Percentiles rank a stretch among this genome's conserved stretches.
Conservation (phyloP, 2,329 filamentous ascomycete genomes). For the Ophiostoma australiae region DNA sequence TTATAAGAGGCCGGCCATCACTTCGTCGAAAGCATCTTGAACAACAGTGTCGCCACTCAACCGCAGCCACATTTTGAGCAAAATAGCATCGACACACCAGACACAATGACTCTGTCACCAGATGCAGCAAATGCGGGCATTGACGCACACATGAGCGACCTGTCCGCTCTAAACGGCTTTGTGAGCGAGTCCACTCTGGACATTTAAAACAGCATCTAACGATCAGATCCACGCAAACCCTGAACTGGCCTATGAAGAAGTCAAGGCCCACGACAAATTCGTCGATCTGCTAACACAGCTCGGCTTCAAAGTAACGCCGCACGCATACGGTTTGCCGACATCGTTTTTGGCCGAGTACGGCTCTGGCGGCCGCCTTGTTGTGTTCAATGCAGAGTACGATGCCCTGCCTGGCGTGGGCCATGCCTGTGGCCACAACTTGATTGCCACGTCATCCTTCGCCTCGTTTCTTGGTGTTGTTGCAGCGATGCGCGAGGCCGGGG, state of each 20-base stretch:
- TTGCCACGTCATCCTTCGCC: slow-evolving; percentile 37
- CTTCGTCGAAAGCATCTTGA: not conserved
- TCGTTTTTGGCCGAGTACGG: slow-evolving; percentile 41
- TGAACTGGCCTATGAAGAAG: slow-evolving; percentile 48
- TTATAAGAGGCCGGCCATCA: not conserved
- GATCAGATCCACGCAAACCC: slow-evolving; percentile 39
- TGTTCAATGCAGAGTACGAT: slow-evolving; percentile 32
- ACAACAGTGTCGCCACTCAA: not conserved
- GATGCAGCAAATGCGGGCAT: slow-evolving; percentile 14
- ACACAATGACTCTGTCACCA: slow-evolving; percentile 10
- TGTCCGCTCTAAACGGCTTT: slow-evolving; percentile 18
- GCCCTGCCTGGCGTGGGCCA: slow-evolving; percentile 38
- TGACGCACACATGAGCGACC: slow-evolving; percentile 18
- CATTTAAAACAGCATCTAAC: not conserved
- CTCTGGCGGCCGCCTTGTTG: slow-evolving; percentile 24
- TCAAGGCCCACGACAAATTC: slow-evolving; percentile 47
- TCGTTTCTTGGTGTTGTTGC: slow-evolving; percentile 36
- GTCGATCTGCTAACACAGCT: slow-evolving; percentile 40
- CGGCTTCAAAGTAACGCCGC: slow-evolving; percentile 43
- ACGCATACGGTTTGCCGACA: slow-evolving; percentile 49
- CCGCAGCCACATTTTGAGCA: not conserved
- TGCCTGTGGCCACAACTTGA: slow-evolving; percentile 42
- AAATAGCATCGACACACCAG: not conserved
- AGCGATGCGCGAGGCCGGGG: slow-evolving; percentile 27
- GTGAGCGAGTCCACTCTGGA: not conserved